These are phyloP conservation scores for Jasminum sambac DNA, from an alignment of 257 asterid species.

Conservation along the genomic window DNA sequence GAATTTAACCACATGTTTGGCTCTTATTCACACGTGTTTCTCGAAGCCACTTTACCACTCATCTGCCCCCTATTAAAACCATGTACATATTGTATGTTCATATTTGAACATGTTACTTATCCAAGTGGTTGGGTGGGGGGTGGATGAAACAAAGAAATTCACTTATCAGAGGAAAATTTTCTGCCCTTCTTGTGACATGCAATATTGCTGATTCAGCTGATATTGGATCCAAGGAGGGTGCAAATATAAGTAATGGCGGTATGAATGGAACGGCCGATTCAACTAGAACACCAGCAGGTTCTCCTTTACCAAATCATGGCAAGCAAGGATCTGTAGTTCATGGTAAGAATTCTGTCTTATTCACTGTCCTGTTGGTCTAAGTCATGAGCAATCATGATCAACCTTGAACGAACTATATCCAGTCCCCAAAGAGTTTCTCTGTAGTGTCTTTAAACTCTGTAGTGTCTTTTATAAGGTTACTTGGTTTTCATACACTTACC, in stretches of 20 bases:
- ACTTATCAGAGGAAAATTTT: slow-evolving; percentile 20
- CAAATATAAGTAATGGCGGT: slow-evolving; percentile 46
- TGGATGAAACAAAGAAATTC: neutral
- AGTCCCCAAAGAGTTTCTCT: neutral
- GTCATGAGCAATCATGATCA: neutral
- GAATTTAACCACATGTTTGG: too few species aligned
- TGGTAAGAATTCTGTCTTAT: slow-evolving; percentile 42
- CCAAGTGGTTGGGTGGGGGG: too few species aligned
- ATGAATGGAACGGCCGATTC: slow-evolving; percentile 53
- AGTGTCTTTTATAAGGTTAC: neutral
- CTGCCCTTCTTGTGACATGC: slow-evolving; percentile 41
- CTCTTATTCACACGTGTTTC: too few species aligned
- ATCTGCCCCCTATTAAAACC: too few species aligned
- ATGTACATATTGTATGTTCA: slow-evolving; percentile 15
- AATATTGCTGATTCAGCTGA: slow-evolving; percentile 70
- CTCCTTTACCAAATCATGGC: slow-evolving; percentile 45
- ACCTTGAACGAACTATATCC: neutral
- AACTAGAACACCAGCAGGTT: slow-evolving; percentile 38
- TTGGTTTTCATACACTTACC: neutral
- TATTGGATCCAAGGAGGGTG: slow-evolving; percentile 63
- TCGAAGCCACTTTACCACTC: too few species aligned
- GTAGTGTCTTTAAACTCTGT: too few species aligned
- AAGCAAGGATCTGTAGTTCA: slow-evolving; percentile 51
- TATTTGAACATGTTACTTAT: slow-evolving; percentile 4
- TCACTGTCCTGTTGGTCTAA: slow-evolving; percentile 4